These are phyloP conservation scores for Cotoneaster glaucophyllus DNA, from an alignment of 306 rosid species.

Conservation along the genomic window DNA sequence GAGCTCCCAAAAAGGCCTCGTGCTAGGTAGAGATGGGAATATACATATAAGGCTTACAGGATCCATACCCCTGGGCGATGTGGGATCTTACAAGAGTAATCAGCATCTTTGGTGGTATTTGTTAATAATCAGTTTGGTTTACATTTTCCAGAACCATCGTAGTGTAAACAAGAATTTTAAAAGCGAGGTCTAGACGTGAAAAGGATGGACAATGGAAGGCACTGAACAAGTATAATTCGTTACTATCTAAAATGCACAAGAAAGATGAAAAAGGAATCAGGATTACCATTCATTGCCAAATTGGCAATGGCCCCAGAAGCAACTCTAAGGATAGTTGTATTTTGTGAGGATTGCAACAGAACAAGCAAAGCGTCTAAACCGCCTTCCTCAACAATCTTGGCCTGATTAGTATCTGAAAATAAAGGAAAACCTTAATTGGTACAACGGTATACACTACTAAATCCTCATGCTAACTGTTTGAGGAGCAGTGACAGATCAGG, in stretches of 20 bases:
- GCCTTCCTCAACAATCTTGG: constrained; percentile 62
- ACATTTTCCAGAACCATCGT: neutral
- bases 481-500: neutral
- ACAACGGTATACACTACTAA: neutral
- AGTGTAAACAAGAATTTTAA: neutral
- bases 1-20: too few species aligned
- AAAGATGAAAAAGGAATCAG: constrained; percentile 3
- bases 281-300: constrained; percentile 69
- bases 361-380: constrained; percentile 57
- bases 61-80: too few species aligned
- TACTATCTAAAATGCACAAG: neutral
- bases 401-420: constrained; percentile 55
- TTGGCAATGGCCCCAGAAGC: constrained; percentile 73
- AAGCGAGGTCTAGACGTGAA: neutral
- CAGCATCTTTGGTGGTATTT: neutral
- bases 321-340: constrained; percentile 57
- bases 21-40: too few species aligned
- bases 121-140: neutral
- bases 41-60: too few species aligned
- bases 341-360: constrained; percentile 49
- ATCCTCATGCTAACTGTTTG: neutral
- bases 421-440: neutral
- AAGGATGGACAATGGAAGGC: neutral
- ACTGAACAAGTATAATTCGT: neutral
- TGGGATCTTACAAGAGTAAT: too few species aligned